These are phyloP conservation scores for Starmerella sirachaensis DNA, from an alignment of 805 yeast species.

Conservation along the genomic window DNA sequence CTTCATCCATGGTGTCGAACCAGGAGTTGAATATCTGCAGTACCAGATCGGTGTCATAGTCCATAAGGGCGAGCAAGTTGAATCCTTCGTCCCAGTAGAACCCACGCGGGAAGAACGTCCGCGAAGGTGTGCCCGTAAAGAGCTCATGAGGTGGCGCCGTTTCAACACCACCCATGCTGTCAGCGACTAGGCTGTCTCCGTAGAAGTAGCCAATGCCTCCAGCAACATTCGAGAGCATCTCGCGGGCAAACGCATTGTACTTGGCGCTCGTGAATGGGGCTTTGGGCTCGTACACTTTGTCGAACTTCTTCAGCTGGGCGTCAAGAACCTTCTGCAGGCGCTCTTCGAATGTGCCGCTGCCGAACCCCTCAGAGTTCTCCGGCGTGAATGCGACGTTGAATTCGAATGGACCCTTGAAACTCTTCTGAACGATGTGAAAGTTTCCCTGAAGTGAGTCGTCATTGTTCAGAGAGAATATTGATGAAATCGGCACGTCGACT, in stretches of 20 bases:
- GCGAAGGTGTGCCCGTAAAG: conserved; percentile 76
- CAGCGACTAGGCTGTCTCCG: conserved; percentile 69
- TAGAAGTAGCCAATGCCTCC: conserved; percentile 86
- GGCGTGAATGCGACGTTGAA: conserved; percentile 55
- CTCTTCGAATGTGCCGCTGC: conserved; percentile 14
- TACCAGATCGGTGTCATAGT: conserved; percentile 72
- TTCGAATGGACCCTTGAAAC: conserved; percentile 61
- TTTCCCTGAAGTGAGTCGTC: conserved; percentile 55
- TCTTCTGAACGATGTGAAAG: conserved; percentile 65
- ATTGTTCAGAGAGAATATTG: conserved; percentile 44
- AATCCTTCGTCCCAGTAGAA: conserved; percentile 99
- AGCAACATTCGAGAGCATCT: conserved; percentile 64
- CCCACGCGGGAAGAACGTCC: conserved; percentile 93
- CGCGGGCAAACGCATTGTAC: conserved; percentile 54
- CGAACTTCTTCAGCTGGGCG: conserved; percentile 32
- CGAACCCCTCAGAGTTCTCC: conserved; percentile 3
- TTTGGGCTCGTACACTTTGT: conserved; percentile 25
- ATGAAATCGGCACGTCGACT: conserved; percentile 32
- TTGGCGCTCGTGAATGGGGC: conserved; percentile 41
- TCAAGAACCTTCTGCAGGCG: conserved; percentile 28
- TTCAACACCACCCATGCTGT: conserved; percentile 43
- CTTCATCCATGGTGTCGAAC: conserved; percentile 73
- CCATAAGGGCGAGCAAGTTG: conserved; percentile 69
- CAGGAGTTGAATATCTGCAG: conserved; percentile 75
- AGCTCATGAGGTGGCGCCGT: conserved; percentile 33